Conservation (phyloP, 805 yeast species). For the Candida vartiovaarae region DNA sequence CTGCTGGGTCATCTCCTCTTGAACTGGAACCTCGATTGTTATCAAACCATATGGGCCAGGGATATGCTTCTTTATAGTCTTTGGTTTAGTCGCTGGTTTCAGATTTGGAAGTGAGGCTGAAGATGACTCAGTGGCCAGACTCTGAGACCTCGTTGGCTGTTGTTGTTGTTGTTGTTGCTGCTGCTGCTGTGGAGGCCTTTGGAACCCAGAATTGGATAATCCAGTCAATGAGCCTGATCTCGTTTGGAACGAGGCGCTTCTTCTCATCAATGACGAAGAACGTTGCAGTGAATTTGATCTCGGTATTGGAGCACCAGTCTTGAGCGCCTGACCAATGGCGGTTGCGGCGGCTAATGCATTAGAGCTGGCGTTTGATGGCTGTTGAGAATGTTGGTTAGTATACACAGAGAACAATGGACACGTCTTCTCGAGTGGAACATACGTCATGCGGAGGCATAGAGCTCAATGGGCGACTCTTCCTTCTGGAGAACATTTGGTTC, state of each 20-base stretch:
- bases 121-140: constrained; percentile 1
- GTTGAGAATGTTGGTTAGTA: neutral
- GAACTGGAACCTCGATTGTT: constrained; percentile 59
- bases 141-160: constrained; percentile 1
- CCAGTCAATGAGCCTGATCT: constrained; percentile 14
- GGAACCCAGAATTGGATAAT: constrained; percentile 7
- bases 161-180: neutral
- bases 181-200: neutral
- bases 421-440: neutral
- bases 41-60: constrained; percentile 71
- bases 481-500: neutral
- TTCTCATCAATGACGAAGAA: constrained; percentile 15
- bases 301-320: constrained; percentile 26
- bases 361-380: constrained; percentile 28
- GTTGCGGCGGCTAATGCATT: constrained; percentile 61
- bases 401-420: neutral
- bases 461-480: constrained; percentile 3
- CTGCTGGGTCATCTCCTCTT: constrained; percentile 11
- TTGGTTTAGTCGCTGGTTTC: constrained; percentile 20
- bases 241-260: constrained; percentile 3
- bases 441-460: constrained; percentile 2
- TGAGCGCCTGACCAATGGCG: constrained; percentile 44
- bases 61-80: constrained; percentile 58
- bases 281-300: constrained; percentile 24
- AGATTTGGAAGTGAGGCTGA: neutral